Evolutionary conservation across 2,329 filamentous ascomycete species (phyloP).

Genomic region (Paraphaeosphaeria sporulosa): DNA sequence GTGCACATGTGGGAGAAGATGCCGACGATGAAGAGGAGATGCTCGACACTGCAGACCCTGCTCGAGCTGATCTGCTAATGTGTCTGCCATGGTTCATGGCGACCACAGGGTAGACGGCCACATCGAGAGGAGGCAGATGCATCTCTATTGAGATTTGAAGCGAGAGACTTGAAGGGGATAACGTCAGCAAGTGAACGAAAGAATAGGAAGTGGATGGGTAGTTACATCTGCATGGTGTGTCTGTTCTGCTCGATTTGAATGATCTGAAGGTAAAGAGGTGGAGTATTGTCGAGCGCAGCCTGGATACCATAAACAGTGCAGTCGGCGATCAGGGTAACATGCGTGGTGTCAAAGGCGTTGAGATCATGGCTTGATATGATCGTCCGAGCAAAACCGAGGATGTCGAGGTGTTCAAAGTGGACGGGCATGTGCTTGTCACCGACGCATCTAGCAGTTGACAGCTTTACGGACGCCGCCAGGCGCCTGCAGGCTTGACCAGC

Average conservation of each 20-base stretch:
- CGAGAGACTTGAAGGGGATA: constrained; percentile 16
- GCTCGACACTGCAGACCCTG: constrained; percentile 35
- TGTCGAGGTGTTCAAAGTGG: constrained; percentile 15
- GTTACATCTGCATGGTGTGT: constrained; percentile 28
- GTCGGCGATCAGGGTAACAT: constrained; percentile 5
- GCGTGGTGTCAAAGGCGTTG: constrained; percentile 17
- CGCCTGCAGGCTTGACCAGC: constrained; percentile 17
- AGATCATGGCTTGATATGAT: constrained; percentile 16
- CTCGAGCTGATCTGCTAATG: constrained; percentile 29
- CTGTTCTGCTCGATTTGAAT: constrained; percentile 27
- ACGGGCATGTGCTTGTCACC: constrained; percentile 18
- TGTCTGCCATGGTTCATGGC: constrained; percentile 47
- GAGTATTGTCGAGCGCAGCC: constrained; percentile 7
- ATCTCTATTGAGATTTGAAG: constrained; percentile 36
- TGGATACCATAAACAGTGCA: constrained; percentile 6
- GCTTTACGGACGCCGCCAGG: constrained; percentile 22
- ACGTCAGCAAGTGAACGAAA: constrained; percentile 25
- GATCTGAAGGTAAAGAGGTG: not conserved
- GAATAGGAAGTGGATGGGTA: constrained; percentile 17
- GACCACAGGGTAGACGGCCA: constrained; percentile 40
- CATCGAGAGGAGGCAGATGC: constrained; percentile 47
- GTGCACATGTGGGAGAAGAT: constrained; percentile 27
- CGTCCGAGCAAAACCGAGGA: constrained; percentile 34
- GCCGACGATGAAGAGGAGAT: constrained; percentile 36
- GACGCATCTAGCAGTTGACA: constrained; percentile 17